Conservation (phyloP, 2,329 filamentous ascomycete genomes). For the Coniochaeta pulveracea region DNA sequence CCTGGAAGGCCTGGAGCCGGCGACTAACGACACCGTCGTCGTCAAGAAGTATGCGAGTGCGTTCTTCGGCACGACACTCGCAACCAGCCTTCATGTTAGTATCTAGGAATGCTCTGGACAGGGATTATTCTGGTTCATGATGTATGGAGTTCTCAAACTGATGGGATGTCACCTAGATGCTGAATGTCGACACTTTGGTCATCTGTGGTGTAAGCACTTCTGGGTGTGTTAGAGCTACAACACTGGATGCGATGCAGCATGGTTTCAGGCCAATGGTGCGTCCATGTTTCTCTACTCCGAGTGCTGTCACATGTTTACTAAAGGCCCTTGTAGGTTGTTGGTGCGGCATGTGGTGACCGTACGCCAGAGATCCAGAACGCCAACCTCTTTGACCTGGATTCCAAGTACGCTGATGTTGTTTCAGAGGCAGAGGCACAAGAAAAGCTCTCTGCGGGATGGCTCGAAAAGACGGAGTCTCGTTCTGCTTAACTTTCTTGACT, state of each 20-base stretch:
- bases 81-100: slow-evolving; percentile 19
- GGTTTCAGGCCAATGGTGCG: slow-evolving; percentile 22
- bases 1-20: slow-evolving; percentile 25
- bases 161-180: slow-evolving; percentile 12
- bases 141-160: neutral
- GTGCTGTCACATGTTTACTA: neutral
- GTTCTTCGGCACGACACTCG: slow-evolving; percentile 32
- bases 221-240: slow-evolving; percentile 30
- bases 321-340: slow-evolving; percentile 22
- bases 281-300: neutral
- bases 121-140: neutral
- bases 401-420: slow-evolving; percentile 32
- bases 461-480: too few species aligned
- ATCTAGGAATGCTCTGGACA: neutral
- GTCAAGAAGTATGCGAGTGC: slow-evolving; percentile 30
- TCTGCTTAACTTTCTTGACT: too few species aligned
- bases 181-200: slow-evolving; percentile 28
- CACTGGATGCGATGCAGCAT: slow-evolving; percentile 26
- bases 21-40: slow-evolving; percentile 20
- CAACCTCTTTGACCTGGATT: slow-evolving; percentile 31
- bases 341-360: slow-evolving; percentile 28
- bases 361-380: slow-evolving; percentile 28
- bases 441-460: neutral
- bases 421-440: slow-evolving; percentile 25
- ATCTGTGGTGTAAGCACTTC: slow-evolving; percentile 37